A percentile compares a stretch with the other conserved stretches of the same genome.
Conservation (phyloP, 768 basidiomycete genomes). For the Tubosaeta sp. region DNA sequence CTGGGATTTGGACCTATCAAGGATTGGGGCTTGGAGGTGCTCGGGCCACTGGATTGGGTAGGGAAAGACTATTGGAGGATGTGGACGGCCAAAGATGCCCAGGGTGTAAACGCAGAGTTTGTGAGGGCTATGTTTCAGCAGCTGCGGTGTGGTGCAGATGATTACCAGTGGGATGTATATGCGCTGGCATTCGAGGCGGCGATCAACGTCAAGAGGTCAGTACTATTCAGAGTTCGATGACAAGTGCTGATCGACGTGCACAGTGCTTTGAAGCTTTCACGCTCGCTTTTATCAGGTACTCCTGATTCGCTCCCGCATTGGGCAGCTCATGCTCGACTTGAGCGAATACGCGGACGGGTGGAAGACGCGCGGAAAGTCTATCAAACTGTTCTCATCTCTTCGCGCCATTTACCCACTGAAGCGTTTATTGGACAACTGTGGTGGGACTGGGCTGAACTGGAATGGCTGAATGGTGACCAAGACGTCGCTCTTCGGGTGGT, state of each 20-base stretch:
- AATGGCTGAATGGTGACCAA: slow-evolving; percentile 59
- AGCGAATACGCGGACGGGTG: slow-evolving; percentile 56
- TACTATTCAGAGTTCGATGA: slow-evolving; percentile 20
- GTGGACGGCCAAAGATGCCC: slow-evolving; percentile 49
- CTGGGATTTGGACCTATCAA: slow-evolving; percentile 65
- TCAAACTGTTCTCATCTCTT: slow-evolving; percentile 55
- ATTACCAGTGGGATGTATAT: slow-evolving; percentile 63
- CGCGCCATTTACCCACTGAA: slow-evolving; percentile 34
- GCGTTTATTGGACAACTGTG: slow-evolving; percentile 48
- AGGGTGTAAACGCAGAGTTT: slow-evolving; percentile 45
- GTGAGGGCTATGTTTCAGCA: slow-evolving; percentile 58
- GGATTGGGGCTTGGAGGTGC: slow-evolving; percentile 53
- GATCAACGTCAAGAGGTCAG: slow-evolving; percentile 50
- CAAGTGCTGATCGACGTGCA: slow-evolving; percentile 8
- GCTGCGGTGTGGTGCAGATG: slow-evolving; percentile 44
- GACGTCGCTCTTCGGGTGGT: slow-evolving; percentile 52
- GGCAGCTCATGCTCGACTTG: slow-evolving; percentile 74
- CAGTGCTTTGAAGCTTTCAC: slow-evolving; percentile 71
- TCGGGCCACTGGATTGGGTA: slow-evolving; percentile 52
- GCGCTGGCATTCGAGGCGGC: slow-evolving; percentile 66
- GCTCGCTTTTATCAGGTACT: slow-evolving; percentile 50
- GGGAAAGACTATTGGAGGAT: slow-evolving; percentile 32
- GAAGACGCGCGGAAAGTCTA: slow-evolving; percentile 79
- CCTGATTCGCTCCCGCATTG: slow-evolving; percentile 62
- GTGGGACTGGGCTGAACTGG: slow-evolving; percentile 86